Evolutionary conservation across 2,329 filamentous ascomycete species (phyloP), one percentile per base, ranked within the genome.

Genomic region (Aaosphaeria pasadenensis): DNA sequence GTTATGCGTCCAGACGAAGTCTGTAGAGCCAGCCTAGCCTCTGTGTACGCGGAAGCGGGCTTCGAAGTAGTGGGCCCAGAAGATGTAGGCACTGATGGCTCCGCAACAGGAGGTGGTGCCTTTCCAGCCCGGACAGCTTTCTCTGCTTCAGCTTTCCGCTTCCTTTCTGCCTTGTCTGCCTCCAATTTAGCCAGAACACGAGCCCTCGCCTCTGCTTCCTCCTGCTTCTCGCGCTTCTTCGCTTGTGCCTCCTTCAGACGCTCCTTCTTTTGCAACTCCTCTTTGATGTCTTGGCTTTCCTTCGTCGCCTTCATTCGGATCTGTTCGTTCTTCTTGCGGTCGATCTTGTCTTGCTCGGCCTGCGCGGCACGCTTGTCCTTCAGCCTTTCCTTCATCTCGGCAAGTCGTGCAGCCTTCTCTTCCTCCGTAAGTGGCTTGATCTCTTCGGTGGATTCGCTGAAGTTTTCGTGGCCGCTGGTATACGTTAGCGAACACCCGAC

Each of bases 131-230:
- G 82, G 47, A 84, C 83, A 1, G 91, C 91, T 74, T 92, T 95
- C 59, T 90, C 88, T 48, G 84, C 78, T 63, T 96, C 94, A 3
- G 89, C 86, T 69, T 94, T 95, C 55, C 87, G 80, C 55, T 88
- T 85, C 46, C 94, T 85, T 62, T 92, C 91, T 59, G 89, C 88
- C 77, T 95, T 96, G 75, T 97, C 91, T 11, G 88, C 91, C 59
- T 94, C 91, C 55, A 99, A 96, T 79, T 91, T 91, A 48, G 90
- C 91, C 73, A 91, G 87, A 69, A 96, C 92, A 33, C 88, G 84
- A 71, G 87, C 89, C 77, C 92, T 94, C 7, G 90, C 92, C 39
- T 90, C 89, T 6, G 87, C 71, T 45, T 97, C 94, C 11, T 87
- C 89, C 39, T 82, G 75, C 76, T 96, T 96, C 75, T 99, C 94